Conservation (phyloP, 129 eudicot species). For the Arctium minus region DNA sequence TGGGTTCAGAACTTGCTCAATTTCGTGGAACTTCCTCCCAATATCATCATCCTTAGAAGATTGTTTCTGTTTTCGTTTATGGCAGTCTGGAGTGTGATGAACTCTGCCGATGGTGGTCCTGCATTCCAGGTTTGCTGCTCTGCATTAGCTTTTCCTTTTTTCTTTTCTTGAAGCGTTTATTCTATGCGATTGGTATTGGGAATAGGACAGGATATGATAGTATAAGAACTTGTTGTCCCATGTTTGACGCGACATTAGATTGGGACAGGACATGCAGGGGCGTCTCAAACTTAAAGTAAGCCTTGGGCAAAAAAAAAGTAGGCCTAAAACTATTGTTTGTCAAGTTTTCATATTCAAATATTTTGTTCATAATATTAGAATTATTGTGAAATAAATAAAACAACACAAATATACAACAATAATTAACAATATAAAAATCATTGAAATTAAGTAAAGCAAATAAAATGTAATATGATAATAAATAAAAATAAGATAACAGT, state of each 20-base stretch:
- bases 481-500: too few relatives aligned
- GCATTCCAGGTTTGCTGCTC: slow-evolving; percentile 83
- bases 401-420: too few relatives aligned
- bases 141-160: not conserved
- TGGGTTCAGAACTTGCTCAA: slow-evolving; percentile 74
- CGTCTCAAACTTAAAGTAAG: too few relatives aligned
- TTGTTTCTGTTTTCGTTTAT: slow-evolving; percentile 79
- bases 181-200: not conserved
- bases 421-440: too few relatives aligned
- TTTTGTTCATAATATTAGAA: too few relatives aligned
- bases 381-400: too few relatives aligned
- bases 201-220: not conserved
- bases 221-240: not conserved
- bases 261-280: not conserved
- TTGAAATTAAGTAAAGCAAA: too few relatives aligned
- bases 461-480: too few relatives aligned
- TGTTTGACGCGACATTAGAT: not conserved
- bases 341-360: too few relatives aligned
- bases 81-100: slow-evolving; percentile 93
- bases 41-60: slow-evolving; percentile 72
- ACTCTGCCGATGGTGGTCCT: slow-evolving; percentile 91
- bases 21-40: slow-evolving; percentile 78
- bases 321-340: too few relatives aligned
- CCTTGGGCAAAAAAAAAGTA: too few relatives aligned
- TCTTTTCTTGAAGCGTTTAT: not conserved